Conservation (phyloP, 805 yeast species). For the Pichia insulana region DNA sequence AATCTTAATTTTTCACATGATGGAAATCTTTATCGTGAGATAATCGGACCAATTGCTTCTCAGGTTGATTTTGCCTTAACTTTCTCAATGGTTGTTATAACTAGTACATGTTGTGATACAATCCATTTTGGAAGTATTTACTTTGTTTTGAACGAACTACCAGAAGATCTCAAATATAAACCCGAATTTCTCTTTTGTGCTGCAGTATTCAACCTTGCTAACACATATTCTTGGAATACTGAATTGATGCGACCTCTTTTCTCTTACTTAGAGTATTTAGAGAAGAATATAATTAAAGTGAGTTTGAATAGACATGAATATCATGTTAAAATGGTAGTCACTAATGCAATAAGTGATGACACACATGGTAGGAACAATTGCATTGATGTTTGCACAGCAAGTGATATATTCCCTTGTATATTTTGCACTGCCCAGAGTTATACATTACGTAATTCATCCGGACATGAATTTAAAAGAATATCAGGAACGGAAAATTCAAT, state of each 20-base stretch:
- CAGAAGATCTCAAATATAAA: constrained; percentile 2
- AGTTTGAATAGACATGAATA: constrained; percentile 9
- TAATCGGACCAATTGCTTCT: not conserved
- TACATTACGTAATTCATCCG: not conserved
- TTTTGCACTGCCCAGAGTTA: constrained; percentile 2
- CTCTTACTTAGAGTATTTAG: not conserved
- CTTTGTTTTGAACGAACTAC: constrained; percentile 6
- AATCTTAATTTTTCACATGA: constrained; percentile 2
- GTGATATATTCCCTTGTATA: constrained; percentile 1
- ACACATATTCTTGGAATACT: not conserved
- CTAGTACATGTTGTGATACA: not conserved
- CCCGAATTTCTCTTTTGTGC: constrained; percentile 7
- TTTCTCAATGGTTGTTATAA: constrained; percentile 1
- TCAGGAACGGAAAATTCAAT: not conserved
- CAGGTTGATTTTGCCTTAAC: constrained; percentile 9
- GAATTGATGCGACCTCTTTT: not conserved
- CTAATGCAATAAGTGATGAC: not conserved
- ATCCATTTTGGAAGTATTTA: not conserved
- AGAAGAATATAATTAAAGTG: constrained; percentile 1
- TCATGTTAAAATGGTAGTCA: constrained; percentile 1
- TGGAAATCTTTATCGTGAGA: constrained; percentile 3
- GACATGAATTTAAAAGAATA: not conserved
- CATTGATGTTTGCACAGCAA: not conserved
- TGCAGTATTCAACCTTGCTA: not conserved
- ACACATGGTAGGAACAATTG: not conserved